A percentile compares a stretch with the other conserved stretches of the same genome.
Conservation (phyloP, 31 red algal genomes). For the Asparagopsis taxiformis region DNA sequence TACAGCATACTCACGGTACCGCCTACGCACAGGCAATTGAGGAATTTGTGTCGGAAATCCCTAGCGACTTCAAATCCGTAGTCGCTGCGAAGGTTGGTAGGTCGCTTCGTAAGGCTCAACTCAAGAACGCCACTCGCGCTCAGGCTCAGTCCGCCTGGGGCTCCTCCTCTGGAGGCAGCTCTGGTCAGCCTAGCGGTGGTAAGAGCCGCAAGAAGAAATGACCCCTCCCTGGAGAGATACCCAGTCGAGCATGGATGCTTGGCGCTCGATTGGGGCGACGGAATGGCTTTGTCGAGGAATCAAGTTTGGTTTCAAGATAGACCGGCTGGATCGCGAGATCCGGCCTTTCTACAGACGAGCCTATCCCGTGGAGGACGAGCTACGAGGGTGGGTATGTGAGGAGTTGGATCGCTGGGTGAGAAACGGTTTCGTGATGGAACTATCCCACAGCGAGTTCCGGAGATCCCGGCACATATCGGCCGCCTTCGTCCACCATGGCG, state of each 20-base stretch:
- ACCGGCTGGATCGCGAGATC: not conserved
- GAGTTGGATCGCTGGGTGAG: not conserved
- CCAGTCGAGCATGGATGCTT: not conserved
- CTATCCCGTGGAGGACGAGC: not conserved
- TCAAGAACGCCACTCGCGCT: not conserved
- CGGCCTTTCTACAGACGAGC: not conserved
- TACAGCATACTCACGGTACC: not conserved
- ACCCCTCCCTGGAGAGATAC: not conserved
- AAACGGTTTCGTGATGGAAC: not conserved
- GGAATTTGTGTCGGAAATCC: not conserved
- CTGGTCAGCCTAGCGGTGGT: not conserved
- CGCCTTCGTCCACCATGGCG: not conserved
- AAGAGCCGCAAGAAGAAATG: not conserved
- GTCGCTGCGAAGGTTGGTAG: not conserved
- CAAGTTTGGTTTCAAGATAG: not conserved
- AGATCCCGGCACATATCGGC: not conserved
- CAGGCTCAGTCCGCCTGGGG: not conserved
- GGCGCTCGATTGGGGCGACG: not conserved
- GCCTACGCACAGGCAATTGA: not conserved
- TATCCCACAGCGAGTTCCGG: not conserved
- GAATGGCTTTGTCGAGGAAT: not conserved
- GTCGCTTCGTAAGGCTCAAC: not conserved
- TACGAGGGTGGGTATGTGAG: not conserved
- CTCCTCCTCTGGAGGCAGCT: not conserved
- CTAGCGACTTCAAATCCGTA: not conserved